Conservation (phyloP, 176 grass and related monocot genomes). For the Urochloa ruziziensis region DNA sequence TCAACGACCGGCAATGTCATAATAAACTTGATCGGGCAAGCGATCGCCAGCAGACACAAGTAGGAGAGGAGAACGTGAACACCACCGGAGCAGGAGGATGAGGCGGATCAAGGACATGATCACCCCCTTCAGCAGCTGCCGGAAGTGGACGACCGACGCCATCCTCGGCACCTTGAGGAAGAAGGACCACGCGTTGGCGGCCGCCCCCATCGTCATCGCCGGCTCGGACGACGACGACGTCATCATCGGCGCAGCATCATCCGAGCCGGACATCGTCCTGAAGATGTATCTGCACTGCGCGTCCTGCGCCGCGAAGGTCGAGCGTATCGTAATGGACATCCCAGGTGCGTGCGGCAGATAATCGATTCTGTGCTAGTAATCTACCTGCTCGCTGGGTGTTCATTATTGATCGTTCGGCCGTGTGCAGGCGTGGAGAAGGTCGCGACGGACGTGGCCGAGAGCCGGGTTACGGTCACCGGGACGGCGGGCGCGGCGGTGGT, state of each 20-base stretch:
- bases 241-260: not conserved
- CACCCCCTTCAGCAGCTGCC: not conserved
- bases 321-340: not conserved
- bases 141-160: not conserved
- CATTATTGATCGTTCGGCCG: not conserved
- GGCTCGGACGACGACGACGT: not conserved
- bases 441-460: not conserved
- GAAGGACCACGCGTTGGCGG: not conserved
- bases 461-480: not conserved
- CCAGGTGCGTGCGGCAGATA: not conserved
- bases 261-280: not conserved
- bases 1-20: not conserved
- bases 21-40: not conserved
- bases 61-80: not conserved
- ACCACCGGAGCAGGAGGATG: not conserved
- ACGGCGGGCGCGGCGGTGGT: not conserved
- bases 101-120: not conserved
- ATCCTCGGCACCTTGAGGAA: not conserved
- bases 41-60: not conserved
- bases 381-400: not conserved
- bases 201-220: not conserved
- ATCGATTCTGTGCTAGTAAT: not conserved
- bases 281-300: not conserved
- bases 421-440: not conserved
- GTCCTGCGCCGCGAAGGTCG: not conserved